phyloP scores from a whole-genome alignment of 257 asterid species.

The Solanum etuberosum region DNA sequence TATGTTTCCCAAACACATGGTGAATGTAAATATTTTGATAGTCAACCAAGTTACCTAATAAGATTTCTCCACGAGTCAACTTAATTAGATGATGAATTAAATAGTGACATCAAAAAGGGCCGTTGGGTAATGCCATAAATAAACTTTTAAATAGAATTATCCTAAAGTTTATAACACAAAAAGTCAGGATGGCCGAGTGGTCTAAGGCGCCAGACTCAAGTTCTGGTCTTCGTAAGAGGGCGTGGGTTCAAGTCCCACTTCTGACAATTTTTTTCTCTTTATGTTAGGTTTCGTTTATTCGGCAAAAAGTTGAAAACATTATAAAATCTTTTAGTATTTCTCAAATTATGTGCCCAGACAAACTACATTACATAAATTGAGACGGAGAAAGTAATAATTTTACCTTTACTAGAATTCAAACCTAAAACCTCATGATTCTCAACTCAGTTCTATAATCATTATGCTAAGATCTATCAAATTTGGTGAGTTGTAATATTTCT shows the following conservation, averaged over 20 bases:
- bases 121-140: background rate
- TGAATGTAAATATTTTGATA: background rate
- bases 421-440: background rate
- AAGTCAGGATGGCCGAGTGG: slow-evolving; percentile 96
- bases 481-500: background rate
- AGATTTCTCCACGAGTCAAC: background rate
- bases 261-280: background rate
- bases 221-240: slow-evolving; percentile 77
- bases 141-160: background rate
- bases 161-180: background rate
- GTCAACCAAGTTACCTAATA: no score
- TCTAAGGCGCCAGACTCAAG: slow-evolving; percentile 99
- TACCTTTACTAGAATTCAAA: background rate
- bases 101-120: background rate
- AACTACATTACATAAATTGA: background rate
- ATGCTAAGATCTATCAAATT: background rate
- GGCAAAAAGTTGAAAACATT: background rate
- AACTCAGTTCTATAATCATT: background rate
- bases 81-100: background rate
- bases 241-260: slow-evolving; percentile 29
- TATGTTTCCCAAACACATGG: no score
- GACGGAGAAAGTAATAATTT: background rate
- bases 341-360: background rate
- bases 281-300: background rate
- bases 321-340: no score